Percentiles rank a stretch among this genome's conserved stretches.
Evolutionary conservation across 1,284 basidiomycete genomes (phyloP).

Genomic region (Moesziomyces sp.): DNA sequence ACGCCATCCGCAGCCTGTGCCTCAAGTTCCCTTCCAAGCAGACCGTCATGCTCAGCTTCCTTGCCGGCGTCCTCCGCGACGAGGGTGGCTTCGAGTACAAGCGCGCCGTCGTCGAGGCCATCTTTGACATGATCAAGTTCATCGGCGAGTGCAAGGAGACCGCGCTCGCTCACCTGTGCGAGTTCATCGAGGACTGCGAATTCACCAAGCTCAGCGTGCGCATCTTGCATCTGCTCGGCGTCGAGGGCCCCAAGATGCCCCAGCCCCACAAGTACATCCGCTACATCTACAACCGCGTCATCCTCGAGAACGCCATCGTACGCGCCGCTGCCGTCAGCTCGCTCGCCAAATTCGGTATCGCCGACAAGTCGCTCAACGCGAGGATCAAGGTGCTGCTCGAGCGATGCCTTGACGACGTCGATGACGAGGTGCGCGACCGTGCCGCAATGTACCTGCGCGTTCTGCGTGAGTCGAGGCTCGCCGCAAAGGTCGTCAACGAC

Average conservation of each 20-base stretch:
- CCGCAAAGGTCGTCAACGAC: conserved; percentile 88
- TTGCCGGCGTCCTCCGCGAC: conserved; percentile 66
- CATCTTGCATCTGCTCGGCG: conserved; percentile 91
- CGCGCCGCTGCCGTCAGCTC: conserved; percentile 94
- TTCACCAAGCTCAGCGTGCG: conserved; percentile 99
- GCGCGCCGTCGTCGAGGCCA: conserved; percentile 97
- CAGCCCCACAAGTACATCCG: conserved; percentile 98
- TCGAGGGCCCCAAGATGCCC: conserved; percentile 93
- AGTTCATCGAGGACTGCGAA: conserved; percentile 99
- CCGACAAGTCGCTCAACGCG: conserved; percentile 81
- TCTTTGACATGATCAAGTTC: conserved; percentile 99
- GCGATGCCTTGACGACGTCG: conserved; percentile 96
- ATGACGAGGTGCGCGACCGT: conserved; percentile 98
- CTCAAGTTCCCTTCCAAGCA: conserved; percentile 99
- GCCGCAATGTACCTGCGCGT: conserved; percentile 86
- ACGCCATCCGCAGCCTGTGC: conserved; percentile 96
- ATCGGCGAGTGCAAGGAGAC: conserved; percentile 87
- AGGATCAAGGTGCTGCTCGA: conserved; percentile 78
- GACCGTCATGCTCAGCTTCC: conserved; percentile 74
- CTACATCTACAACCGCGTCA: conserved; percentile 99
- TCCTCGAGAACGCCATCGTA: conserved; percentile 97
- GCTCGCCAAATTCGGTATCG: conserved; percentile 94
- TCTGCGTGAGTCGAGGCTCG: conserved; percentile 82
- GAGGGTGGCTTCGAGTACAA: conserved; percentile 99
- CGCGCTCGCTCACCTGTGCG: conserved; percentile 97